Conservation (phyloP, 2,329 filamentous ascomycete species). For the Ophiostoma ips region DNA sequence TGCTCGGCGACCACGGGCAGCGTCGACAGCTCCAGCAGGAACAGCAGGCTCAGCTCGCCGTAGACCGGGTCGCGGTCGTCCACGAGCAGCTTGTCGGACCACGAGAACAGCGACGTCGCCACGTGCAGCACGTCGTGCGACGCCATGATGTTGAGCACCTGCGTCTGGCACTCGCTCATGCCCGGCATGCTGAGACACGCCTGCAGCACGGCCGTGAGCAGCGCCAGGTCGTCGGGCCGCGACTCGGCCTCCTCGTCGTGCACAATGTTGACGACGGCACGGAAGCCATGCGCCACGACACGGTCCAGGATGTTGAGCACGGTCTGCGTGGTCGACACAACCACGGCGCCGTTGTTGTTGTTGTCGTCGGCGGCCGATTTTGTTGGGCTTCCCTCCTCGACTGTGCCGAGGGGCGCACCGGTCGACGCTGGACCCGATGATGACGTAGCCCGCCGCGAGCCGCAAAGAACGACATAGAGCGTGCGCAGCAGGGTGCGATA, state of each 20-base stretch:
- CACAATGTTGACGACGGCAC: constrained; percentile 63
- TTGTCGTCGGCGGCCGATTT: background rate
- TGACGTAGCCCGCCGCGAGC: constrained; percentile 32
- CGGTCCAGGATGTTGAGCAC: constrained; percentile 69
- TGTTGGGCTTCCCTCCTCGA: background rate
- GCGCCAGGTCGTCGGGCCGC: constrained; percentile 66
- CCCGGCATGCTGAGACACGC: constrained; percentile 67
- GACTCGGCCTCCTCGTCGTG: constrained; percentile 58
- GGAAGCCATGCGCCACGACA: constrained; percentile 71
- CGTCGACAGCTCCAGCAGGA: constrained; percentile 75
- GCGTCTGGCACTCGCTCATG: constrained; percentile 55
- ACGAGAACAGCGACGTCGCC: constrained; percentile 79
- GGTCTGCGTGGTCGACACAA: constrained; percentile 39
- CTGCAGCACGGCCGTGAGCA: constrained; percentile 80
- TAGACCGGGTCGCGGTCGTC: constrained; percentile 64
- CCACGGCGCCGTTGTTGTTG: constrained; percentile 19
- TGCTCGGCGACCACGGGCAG: constrained; percentile 75
- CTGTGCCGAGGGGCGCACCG: constrained; percentile 10
- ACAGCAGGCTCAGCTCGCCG: constrained; percentile 78
- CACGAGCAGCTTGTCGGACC: constrained; percentile 71
- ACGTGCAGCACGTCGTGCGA: constrained; percentile 65
- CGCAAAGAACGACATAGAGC: constrained; percentile 67
- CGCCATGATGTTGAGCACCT: constrained; percentile 56
- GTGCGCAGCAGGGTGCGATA: constrained; percentile 75
- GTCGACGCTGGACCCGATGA: background rate